These are phyloP conservation scores for Arthroderma sp. DNA, from an alignment of 2,329 filamentous ascomycete species.

Conservation along the genomic window DNA sequence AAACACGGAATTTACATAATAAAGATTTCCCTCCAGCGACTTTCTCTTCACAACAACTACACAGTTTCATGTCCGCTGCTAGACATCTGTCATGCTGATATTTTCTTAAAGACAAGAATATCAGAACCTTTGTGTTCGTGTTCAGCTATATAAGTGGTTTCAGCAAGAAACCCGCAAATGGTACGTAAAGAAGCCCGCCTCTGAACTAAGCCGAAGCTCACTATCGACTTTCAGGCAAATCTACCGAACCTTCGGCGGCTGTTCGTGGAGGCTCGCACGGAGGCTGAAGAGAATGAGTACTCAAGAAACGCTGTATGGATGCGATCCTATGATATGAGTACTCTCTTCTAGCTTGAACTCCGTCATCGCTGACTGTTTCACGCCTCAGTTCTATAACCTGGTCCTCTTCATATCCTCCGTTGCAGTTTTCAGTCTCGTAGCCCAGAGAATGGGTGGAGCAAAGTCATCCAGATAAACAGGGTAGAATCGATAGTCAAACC, in stretches of 20 bases:
- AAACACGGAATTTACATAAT: too few relatives aligned
- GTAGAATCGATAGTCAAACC: too few relatives aligned
- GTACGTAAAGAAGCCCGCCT: neutral
- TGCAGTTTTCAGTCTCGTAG: constrained; percentile 82
- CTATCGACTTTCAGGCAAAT: constrained; percentile 21
- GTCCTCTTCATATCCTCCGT: constrained; percentile 95
- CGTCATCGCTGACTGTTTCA: neutral
- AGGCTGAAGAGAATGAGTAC: constrained; percentile 87
- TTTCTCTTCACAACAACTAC: too few relatives aligned
- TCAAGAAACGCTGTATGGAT: constrained; percentile 72
- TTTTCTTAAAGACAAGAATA: too few relatives aligned
- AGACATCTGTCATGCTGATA: too few relatives aligned
- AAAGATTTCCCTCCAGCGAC: too few relatives aligned
- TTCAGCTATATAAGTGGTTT: neutral
- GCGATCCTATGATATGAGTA: neutral
- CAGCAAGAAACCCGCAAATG: neutral
- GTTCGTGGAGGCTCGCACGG: constrained; percentile 86
- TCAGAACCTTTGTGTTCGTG: too few relatives aligned
- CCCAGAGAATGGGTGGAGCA: constrained; percentile 59
- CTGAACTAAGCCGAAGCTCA: neutral
- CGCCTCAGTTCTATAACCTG: constrained; percentile 79
- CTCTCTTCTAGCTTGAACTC: neutral
- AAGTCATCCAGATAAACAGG: constrained; percentile 15
- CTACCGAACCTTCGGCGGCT: constrained; percentile 90
- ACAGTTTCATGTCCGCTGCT: too few relatives aligned